A percentile compares a stretch with the other conserved stretches of the same genome.
phyloP scores from a whole-genome alignment of 2,329 filamentous ascomycete species.

The Orbilia oligospora region DNA sequence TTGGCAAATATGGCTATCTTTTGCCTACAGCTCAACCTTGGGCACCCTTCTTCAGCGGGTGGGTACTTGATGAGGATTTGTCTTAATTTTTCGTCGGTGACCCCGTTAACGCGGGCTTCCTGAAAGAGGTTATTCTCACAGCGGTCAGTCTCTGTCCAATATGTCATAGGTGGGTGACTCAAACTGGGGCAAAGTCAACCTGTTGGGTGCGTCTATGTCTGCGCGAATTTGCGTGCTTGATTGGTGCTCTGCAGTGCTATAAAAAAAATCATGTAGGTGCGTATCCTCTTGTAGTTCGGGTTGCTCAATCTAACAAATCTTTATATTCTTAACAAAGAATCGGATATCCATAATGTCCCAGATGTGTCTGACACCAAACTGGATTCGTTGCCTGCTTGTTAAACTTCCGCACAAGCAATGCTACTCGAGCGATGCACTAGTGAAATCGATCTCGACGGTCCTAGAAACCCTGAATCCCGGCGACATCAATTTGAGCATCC shows the following conservation, averaged over 20 bases:
- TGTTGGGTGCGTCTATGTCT: slow-evolving; percentile 61
- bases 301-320: slow-evolving; percentile 60
- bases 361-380: slow-evolving; percentile 10
- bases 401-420: slow-evolving; percentile 8
- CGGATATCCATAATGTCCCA: slow-evolving; percentile 8
- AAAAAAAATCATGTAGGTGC: slow-evolving; percentile 61
- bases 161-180: slow-evolving; percentile 45
- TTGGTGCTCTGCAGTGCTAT: slow-evolving; percentile 61
- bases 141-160: slow-evolving; percentile 37
- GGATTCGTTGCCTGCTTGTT: slow-evolving; percentile 1
- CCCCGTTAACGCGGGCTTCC: slow-evolving; percentile 23
- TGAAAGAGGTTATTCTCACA: slow-evolving; percentile 21
- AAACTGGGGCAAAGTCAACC: slow-evolving; percentile 53
- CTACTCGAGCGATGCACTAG: not conserved
- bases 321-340: slow-evolving; percentile 37
- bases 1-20: slow-evolving; percentile 26
- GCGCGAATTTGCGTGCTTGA: slow-evolving; percentile 61
- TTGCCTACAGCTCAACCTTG: slow-evolving; percentile 26
- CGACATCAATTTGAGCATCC: not conserved
- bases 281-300: slow-evolving; percentile 61
- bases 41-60: slow-evolving; percentile 14
- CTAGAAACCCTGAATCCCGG: not conserved
- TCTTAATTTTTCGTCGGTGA: slow-evolving; percentile 30
- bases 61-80: slow-evolving; percentile 39
- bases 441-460: slow-evolving; percentile 10